Evolutionary conservation across 2,329 filamentous ascomycete species (phyloP).

Genomic region (Epichloe typhina): DNA sequence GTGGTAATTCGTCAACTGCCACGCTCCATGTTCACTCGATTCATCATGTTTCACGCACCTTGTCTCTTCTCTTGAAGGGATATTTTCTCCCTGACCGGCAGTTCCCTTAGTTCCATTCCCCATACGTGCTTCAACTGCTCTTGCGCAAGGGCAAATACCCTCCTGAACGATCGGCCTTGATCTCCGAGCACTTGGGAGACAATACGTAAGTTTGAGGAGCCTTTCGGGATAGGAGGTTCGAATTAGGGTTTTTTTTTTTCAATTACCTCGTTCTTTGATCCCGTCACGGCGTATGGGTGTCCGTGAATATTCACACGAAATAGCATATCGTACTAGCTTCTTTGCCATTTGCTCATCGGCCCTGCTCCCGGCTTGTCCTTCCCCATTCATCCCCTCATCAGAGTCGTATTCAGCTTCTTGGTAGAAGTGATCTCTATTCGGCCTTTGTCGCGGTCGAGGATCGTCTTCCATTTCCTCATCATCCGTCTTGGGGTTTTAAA

Average conservation of each 20-base stretch:
- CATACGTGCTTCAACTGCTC: constrained; percentile 56
- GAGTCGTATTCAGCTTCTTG: constrained; percentile 21
- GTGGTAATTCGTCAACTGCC: background rate
- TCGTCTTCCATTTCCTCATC: constrained; percentile 22
- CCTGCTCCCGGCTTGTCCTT: constrained; percentile 20
- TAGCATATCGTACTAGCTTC: constrained; percentile 54
- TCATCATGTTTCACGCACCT: constrained; percentile 34
- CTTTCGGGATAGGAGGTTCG: too few relatives aligned
- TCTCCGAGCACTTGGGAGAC: constrained; percentile 52
- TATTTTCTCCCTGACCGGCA: constrained; percentile 69
- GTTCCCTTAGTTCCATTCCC: constrained; percentile 84
- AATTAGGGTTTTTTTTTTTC: too few relatives aligned
- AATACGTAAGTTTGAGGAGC: background rate
- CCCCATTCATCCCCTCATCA: constrained; percentile 24
- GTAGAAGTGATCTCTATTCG: constrained; percentile 16
- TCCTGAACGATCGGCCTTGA: constrained; percentile 56
- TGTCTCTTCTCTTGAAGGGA: constrained; percentile 66
- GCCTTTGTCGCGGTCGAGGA: constrained; percentile 19
- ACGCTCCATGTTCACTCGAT: background rate
- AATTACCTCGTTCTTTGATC: constrained; percentile 47
- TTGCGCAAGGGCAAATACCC: constrained; percentile 68
- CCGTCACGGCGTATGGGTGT: constrained; percentile 46
- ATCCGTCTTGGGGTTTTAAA: constrained; percentile 9
- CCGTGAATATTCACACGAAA: constrained; percentile 53
- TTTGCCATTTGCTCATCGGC: constrained; percentile 43